Evolutionary conservation across 2,329 filamentous ascomycete species (phyloP).

Genomic region (Xylariaceae sp.): DNA sequence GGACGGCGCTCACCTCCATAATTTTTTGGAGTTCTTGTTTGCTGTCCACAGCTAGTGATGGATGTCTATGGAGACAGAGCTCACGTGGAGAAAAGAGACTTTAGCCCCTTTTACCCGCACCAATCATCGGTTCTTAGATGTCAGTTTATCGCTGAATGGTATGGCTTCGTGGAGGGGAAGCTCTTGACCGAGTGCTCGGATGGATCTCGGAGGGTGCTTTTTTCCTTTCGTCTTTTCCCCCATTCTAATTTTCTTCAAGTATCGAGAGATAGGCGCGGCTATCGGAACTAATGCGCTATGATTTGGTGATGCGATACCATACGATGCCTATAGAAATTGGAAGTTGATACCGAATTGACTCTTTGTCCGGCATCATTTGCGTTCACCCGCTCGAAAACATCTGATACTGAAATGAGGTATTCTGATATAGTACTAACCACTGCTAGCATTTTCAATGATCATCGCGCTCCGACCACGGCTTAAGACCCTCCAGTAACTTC

Average conservation of each 20-base stretch:
- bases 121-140: slow-evolving; percentile 12
- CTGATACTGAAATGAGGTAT: background rate
- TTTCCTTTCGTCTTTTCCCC: no score
- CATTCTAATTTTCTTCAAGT: no score
- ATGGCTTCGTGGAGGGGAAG: no score
- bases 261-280: no score
- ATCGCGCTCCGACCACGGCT: slow-evolving; percentile 39
- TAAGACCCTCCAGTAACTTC: slow-evolving; percentile 37
- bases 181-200: no score
- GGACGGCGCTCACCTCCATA: no score
- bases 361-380: background rate
- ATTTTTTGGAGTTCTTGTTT: background rate
- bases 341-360: background rate
- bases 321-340: background rate
- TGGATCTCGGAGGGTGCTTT: no score
- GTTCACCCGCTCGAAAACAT: background rate
- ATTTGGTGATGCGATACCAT: background rate
- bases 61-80: background rate
- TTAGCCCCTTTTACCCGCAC: slow-evolving; percentile 18
- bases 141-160: no score
- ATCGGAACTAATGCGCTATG: no score
- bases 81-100: background rate
- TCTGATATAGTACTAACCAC: background rate
- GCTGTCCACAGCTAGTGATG: background rate
- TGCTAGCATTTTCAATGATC: slow-evolving; percentile 27